Evolutionary conservation across 2,329 filamentous ascomycete species (phyloP).

Genomic region (Thermomyces lanuginosus): DNA sequence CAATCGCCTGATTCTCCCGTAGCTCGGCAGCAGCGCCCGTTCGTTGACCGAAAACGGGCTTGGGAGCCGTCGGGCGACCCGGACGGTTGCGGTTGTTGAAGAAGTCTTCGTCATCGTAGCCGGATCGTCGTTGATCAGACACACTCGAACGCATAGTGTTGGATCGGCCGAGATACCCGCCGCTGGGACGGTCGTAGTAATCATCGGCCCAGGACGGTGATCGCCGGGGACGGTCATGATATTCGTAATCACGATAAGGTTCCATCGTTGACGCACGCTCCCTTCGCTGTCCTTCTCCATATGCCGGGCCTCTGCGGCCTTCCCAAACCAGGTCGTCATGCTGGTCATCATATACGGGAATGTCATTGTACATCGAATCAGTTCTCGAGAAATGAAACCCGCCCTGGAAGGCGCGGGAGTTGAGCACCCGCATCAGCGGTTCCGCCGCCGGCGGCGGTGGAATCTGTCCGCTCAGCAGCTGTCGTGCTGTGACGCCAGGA

Average conservation of each 20-base stretch:
- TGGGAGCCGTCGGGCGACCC: conserved; percentile 67
- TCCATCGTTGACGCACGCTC: conserved; percentile 32
- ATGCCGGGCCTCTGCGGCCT: conserved; percentile 52
- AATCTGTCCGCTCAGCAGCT: conserved; percentile 65
- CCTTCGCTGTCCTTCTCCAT: conserved; percentile 47
- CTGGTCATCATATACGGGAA: conserved; percentile 69
- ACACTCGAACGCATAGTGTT: conserved; percentile 18
- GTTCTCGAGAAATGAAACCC: too few species aligned
- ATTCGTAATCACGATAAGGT: conserved; percentile 36
- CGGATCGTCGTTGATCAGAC: conserved; percentile 17
- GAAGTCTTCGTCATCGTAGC: conserved; percentile 8
- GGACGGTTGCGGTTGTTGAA: conserved; percentile 47
- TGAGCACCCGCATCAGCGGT: conserved; percentile 69
- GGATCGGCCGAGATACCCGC: conserved; percentile 19
- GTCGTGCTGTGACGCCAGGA: conserved; percentile 59
- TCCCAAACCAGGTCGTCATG: conserved; percentile 79
- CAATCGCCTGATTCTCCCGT: conserved; percentile 63
- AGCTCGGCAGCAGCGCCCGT: conserved; percentile 23
- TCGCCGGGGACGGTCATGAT: conserved; percentile 35
- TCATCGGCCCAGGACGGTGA: conserved; percentile 35
- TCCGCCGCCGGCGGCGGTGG: conserved; percentile 65
- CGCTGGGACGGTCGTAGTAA: conserved; percentile 29
- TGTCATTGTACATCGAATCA: conserved; percentile 83
- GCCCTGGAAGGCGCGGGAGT: conserved; percentile 56
- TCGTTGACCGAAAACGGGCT: conserved; percentile 56